These are phyloP conservation scores for Meyerozyma carpophila DNA, from an alignment of 1,139 yeast genomes.

Conservation along the genomic window DNA sequence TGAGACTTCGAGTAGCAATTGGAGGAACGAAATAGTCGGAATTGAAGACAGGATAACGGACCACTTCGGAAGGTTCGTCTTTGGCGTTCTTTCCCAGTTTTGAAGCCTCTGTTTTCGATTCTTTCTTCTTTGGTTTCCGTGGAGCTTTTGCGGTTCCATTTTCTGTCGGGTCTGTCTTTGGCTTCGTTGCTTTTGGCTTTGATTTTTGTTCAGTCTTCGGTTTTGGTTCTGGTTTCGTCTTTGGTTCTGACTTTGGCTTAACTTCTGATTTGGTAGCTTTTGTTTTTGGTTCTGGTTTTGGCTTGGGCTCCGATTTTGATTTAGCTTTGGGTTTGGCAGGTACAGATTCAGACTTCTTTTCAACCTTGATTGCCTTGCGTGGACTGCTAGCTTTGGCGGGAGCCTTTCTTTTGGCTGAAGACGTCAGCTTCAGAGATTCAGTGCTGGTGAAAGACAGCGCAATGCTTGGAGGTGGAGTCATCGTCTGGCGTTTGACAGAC, in stretches of 20 bases:
- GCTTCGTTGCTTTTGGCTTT: neutral
- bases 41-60: neutral
- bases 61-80: neutral
- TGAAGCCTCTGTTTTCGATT: neutral
- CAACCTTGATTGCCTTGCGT: slow-evolving; percentile 3
- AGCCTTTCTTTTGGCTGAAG: neutral
- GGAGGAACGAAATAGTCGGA: neutral
- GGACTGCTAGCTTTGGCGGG: neutral
- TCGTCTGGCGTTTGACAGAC: neutral
- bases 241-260: neutral
- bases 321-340: neutral
- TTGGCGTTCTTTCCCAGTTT: neutral
- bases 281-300: neutral
- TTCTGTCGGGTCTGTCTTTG: neutral
- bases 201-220: neutral
- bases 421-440: neutral
- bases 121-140: neutral
- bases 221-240: neutral
- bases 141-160: neutral
- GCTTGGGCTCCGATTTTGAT: neutral
- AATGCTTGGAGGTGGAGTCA: neutral
- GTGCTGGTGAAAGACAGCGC: neutral
- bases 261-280: slow-evolving; percentile 3
- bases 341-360: neutral
- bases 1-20: neutral